Evolutionary conservation across 2,329 filamentous ascomycete species (phyloP), one percentile per base, ranked within the genome.

Genomic region (Plectosphaerella sp.): DNA sequence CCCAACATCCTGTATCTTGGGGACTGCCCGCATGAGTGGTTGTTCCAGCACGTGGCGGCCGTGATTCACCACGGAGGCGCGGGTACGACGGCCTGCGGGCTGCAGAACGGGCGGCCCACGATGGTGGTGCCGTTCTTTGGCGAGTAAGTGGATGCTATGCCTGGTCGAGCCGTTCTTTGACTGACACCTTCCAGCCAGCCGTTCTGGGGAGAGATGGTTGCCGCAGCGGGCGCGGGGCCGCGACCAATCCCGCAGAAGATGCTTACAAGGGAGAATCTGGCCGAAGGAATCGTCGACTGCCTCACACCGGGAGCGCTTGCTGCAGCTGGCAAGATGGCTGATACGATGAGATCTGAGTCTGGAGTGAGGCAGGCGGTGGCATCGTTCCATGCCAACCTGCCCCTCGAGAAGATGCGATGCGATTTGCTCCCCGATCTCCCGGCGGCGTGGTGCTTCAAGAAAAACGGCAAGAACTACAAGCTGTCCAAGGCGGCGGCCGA

Each of bases 61-160:
- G 79, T 83, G 0, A 71, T 84, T 0, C 80, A 83, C 53, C 79
- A 84, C 48, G 80, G 80, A 16, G 80, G 80, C 10, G 79, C 79
- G 9, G 79, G 80, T 11, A 82, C 78, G 0, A 82, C 80, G 3
- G 78, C 80, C 0, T 75, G 72, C 28, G 78, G 79, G 1, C 69
- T 83, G 9, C 61, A 67, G 3, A 70, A 75, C 37, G 79, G 74
- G 0, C 65, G 69, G 18, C 79, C 80, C 0, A 83, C 79, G 0
- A 62, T 74, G 0, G 71, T 83, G n/a, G 73, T 83, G 1, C 80
- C 79, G 0, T 83, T 73, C 57, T 73, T 73, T 51, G 70, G 70
- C 33, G 69, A 72, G 57, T 58, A 48, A 25, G 57, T 57, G 0
- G n/a, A 20, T 12, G 2, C 9, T 3, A 9, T 16, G 37, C 16